A percentile compares a stretch with the other conserved stretches of the same genome.
These are phyloP conservation scores for Lomentospora prolificans DNA, from an alignment of 2,329 filamentous ascomycete genomes.

Conservation along the genomic window DNA sequence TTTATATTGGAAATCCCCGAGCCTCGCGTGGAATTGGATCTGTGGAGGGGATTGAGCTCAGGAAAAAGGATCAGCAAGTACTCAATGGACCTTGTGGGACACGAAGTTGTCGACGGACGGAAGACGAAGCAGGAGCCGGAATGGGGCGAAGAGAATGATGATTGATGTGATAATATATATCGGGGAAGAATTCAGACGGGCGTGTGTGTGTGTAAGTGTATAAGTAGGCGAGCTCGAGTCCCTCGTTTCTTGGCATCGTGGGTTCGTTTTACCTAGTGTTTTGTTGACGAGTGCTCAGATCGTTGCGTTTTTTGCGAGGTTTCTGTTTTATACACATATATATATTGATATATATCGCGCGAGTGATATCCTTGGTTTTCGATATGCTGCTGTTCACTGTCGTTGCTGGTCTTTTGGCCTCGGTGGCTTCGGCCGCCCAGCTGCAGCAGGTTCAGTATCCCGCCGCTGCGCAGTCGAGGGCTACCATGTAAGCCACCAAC, in stretches of 20 bases:
- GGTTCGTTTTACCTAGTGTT: not conserved
- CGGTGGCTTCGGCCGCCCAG: not conserved
- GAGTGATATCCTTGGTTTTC: not conserved
- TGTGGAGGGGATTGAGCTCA: not conserved
- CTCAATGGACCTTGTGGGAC: too few relatives aligned
- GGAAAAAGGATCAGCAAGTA: not conserved
- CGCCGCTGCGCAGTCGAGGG: not conserved
- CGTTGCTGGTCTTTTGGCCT: not conserved
- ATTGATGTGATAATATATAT: too few relatives aligned
- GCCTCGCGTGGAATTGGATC: not conserved
- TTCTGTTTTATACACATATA: too few relatives aligned
- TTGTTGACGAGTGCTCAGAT: too few relatives aligned
- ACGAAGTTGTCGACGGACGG: too few relatives aligned
- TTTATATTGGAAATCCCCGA: not conserved
- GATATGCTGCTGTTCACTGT: not conserved
- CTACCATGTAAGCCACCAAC: conserved; percentile 2
- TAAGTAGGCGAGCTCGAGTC: not conserved
- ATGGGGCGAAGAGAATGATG: too few relatives aligned
- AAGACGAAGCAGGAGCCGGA: too few relatives aligned
- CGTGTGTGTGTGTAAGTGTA: too few relatives aligned
- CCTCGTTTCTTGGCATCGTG: not conserved
- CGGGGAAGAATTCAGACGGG: too few relatives aligned
- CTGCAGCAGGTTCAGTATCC: conserved; percentile 1
- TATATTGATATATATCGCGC: too few relatives aligned
- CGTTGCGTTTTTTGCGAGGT: too few relatives aligned